phyloP scores from a whole-genome alignment of 2,329 filamentous ascomycete species.

The Coniochaeta sp. region DNA sequence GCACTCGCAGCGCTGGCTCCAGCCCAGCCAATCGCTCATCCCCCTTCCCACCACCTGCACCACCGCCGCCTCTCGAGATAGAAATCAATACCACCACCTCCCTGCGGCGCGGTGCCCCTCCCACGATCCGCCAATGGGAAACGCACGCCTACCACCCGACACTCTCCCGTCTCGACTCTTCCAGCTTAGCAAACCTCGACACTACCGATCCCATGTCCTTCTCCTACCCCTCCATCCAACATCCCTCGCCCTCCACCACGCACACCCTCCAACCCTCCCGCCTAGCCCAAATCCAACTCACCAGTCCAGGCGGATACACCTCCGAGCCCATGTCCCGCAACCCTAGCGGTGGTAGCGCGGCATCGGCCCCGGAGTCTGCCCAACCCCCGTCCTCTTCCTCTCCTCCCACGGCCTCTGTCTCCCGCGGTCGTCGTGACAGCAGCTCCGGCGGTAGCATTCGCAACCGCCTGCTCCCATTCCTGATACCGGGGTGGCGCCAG shows the following conservation, averaged over 20 bases:
- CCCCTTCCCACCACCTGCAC: conserved; percentile 20
- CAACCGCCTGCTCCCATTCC: conserved; percentile 8
- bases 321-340: conserved; percentile 45
- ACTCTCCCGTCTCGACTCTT: conserved; percentile 12
- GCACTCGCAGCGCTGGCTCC: conserved; percentile 21
- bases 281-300: conserved; percentile 18
- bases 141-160: conserved; percentile 15
- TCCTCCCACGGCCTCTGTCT: too few species aligned
- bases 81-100: conserved; percentile 5
- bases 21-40: conserved; percentile 19
- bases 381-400: conserved; percentile 6
- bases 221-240: conserved; percentile 13
- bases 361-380: conserved; percentile 16
- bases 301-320: conserved; percentile 31
- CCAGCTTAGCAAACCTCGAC: conserved; percentile 11
- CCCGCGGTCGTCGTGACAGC: neutral
- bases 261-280: conserved; percentile 11
- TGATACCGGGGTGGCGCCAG: conserved; percentile 15
- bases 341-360: conserved; percentile 9
- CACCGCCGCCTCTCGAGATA: conserved; percentile 6
- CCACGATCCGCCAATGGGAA: conserved; percentile 18
- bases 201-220: conserved; percentile 14
- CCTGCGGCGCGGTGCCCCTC: conserved; percentile 4
- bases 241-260: conserved; percentile 3
- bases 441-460: neutral